Conservation (phyloP, 371 early-diverging fungal species). For the Zychaea mexicana region DNA sequence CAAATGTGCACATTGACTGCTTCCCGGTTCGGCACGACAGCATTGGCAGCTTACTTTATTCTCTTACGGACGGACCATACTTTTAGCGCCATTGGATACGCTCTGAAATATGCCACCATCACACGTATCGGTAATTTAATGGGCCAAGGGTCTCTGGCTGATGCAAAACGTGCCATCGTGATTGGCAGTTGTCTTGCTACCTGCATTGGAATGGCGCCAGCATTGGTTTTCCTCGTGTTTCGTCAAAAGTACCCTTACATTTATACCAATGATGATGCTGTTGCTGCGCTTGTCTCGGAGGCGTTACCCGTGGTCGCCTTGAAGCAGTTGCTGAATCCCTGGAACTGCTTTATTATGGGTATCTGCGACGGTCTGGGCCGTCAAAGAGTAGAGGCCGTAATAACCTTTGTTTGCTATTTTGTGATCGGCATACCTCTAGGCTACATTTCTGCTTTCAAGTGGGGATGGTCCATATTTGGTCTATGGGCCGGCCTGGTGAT, state of each 20-base stretch:
- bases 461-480: constrained; percentile 49
- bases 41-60: neutral
- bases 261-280: constrained; percentile 61
- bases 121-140: neutral
- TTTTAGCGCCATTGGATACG: neutral
- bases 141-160: neutral
- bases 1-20: neutral
- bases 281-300: constrained; percentile 59
- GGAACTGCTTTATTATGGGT: constrained; percentile 59
- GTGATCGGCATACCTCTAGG: constrained; percentile 63
- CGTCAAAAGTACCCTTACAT: constrained; percentile 13
- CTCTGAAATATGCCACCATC: neutral
- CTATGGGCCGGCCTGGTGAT: constrained; percentile 54
- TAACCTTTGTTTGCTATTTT: constrained; percentile 54
- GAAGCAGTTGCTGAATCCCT: constrained; percentile 67
- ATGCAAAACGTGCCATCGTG: neutral
- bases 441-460: constrained; percentile 49
- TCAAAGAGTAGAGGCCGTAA: constrained; percentile 57
- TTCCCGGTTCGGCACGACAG: neutral
- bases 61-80: neutral
- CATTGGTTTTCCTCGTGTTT: neutral
- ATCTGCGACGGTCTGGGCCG: constrained; percentile 65
- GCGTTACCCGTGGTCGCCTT: constrained; percentile 71
- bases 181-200: neutral
- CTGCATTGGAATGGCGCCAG: neutral